A percentile compares a stretch with the other conserved stretches of the same genome.
Evolutionary conservation across 1,284 basidiomycete species (phyloP).

Genomic region (Heterobasidion irregulare): DNA sequence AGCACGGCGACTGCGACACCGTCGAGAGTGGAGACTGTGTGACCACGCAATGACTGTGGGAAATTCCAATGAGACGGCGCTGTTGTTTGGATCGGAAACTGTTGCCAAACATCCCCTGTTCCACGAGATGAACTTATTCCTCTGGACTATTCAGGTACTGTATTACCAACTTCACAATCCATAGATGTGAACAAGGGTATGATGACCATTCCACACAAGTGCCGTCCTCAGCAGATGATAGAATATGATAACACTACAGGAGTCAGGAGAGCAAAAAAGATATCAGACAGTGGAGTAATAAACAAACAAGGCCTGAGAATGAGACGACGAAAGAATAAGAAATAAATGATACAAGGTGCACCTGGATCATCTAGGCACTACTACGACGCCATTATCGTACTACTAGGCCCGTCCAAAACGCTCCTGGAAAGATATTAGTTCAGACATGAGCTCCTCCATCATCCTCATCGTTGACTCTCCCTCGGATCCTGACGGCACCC

Average conservation of each 20-base stretch:
- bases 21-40: too few species aligned
- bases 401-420: conserved; percentile 50
- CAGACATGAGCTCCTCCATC: conserved; percentile 85
- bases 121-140: too few species aligned
- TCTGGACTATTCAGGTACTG: too few species aligned
- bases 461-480: conserved; percentile 54
- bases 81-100: too few species aligned
- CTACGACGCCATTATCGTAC: neutral
- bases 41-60: too few species aligned
- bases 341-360: neutral
- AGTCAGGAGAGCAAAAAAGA: neutral
- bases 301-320: neutral
- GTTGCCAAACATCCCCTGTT: too few species aligned
- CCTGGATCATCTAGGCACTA: neutral
- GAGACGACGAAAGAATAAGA: too few species aligned
- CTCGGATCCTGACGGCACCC: neutral
- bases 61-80: too few species aligned
- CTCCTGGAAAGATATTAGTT: conserved; percentile 82
- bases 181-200: too few species aligned
- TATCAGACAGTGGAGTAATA: neutral
- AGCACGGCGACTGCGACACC: neutral
- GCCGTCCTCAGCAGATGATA: too few species aligned
- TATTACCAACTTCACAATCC: too few species aligned
- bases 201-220: too few species aligned
- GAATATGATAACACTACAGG: neutral